Evolutionary conservation across 208 protist genomes (phyloP).

Genomic region (Angomonas deanei): DNA sequence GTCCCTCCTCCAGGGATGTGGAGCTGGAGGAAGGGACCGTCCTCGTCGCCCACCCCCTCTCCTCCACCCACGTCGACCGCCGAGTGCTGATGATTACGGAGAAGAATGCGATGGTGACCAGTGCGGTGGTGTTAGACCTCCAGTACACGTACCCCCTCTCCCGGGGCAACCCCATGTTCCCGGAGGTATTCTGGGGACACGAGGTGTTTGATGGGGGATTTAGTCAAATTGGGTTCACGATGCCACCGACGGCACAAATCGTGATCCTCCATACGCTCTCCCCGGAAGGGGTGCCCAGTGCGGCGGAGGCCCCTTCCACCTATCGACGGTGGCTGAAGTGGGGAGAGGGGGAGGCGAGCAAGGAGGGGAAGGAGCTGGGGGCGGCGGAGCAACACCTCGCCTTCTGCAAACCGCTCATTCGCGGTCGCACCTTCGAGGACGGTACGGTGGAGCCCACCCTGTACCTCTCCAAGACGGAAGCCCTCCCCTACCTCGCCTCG

Average conservation of each 20-base stretch:
- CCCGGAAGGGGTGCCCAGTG: slow-evolving; percentile 13
- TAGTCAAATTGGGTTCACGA: slow-evolving; percentile 80
- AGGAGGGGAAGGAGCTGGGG: not conserved
- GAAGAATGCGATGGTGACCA: slow-evolving; percentile 47
- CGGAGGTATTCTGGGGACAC: slow-evolving; percentile 88
- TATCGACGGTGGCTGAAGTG: slow-evolving; percentile 55
- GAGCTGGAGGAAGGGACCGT: slow-evolving; percentile 63
- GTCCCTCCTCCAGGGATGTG: slow-evolving; percentile 13
- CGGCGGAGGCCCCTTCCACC: not conserved
- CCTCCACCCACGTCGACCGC: slow-evolving; percentile 71
- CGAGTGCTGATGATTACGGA: slow-evolving; percentile 81
- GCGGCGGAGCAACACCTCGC: slow-evolving; percentile 30
- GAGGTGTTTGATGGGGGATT: slow-evolving; percentile 81
- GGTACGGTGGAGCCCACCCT: slow-evolving; percentile 66
- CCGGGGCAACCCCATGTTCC: slow-evolving; percentile 81
- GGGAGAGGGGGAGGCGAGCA: slow-evolving; percentile 24
- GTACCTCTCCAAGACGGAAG: slow-evolving; percentile 74
- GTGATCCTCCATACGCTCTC: slow-evolving; percentile 74
- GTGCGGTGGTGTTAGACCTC: slow-evolving; percentile 74
- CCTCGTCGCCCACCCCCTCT: slow-evolving; percentile 76
- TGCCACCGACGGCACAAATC: slow-evolving; percentile 82
- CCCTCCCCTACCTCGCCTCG: slow-evolving; percentile 69
- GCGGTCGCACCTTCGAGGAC: slow-evolving; percentile 36
- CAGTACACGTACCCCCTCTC: slow-evolving; percentile 73
- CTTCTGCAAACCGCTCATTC: slow-evolving; percentile 61